A percentile compares a stretch with the other conserved stretches of the same genome.
These are phyloP conservation scores for Gracilaria vermiculophylla DNA, from an alignment of 23 red algal genomes.

Conservation along the genomic window DNA sequence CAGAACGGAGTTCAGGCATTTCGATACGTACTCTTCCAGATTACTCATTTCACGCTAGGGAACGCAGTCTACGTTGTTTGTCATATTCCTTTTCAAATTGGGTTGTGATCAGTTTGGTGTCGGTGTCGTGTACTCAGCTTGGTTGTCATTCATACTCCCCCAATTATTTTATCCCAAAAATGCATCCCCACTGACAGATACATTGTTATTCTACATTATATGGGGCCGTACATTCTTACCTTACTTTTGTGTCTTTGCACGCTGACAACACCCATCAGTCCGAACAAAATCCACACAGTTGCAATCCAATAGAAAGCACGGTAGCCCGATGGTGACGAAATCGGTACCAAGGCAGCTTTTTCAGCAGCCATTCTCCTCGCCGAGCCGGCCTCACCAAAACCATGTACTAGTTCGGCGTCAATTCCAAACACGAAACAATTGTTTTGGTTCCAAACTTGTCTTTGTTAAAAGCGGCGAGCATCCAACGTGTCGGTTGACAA, in stretches of 20 bases:
- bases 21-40: too few species aligned
- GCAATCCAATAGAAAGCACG: constrained; percentile 32
- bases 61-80: too few species aligned
- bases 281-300: neutral
- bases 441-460: constrained; percentile 22
- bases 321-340: neutral
- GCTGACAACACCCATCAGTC: neutral
- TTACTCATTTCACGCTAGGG: too few species aligned
- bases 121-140: too few species aligned
- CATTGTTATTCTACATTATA: too few species aligned
- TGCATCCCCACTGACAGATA: too few species aligned
- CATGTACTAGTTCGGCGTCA: constrained; percentile 11
- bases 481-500: neutral
- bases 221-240: too few species aligned
- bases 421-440: constrained; percentile 40
- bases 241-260: neutral
- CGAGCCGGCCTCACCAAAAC: constrained; percentile 5
- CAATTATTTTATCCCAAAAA: too few species aligned
- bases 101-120: too few species aligned
- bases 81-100: too few species aligned
- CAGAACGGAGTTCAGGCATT: too few species aligned
- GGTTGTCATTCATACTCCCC: too few species aligned
- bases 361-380: constrained; percentile 11
- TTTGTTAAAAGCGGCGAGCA: constrained; percentile 13
- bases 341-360: neutral